Evolutionary conservation across 169 alveolate species (phyloP), one percentile per base, ranked within the genome.

Genomic region (Eimeria maxima): DNA sequence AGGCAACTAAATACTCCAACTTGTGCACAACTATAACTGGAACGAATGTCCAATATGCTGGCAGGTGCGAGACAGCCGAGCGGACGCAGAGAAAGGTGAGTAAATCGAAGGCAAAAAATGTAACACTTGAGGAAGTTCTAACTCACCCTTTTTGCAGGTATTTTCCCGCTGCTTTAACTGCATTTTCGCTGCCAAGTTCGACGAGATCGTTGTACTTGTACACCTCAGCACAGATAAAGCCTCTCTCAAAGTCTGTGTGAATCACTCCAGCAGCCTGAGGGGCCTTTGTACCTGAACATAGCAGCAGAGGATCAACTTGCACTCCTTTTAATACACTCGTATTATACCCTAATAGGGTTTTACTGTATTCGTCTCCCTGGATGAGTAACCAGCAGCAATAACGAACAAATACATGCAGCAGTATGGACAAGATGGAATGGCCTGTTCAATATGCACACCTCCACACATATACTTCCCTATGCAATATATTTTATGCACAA

Each of bases 201-300:
- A 98, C 98, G 74, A 99, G 95, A 94, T 98, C 99, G 5, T 97
- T 97, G 94, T 97, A 98, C 95, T 98, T 99, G 96, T 98, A 98
- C 24, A 99, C 99, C 96, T 99, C 99, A 33, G 99, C 99, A 95
- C 99, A 99, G 80, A 99, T 99, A 96, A 99, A 99, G 5, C 99
- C 99, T 86, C 99, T 98, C 96, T 99, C 99, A 97, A 99, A 99
- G 96, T 99, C 99, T 27, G 97, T 78, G 95, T 97, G 98, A 27
- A 97, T 97, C 80, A 97, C 97, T 2, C 98, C 98, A 3, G 98
- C 98, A 8, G 97, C 97, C 89, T 97, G 98, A 11, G 97, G 98
- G 81, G 97, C 97, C 67, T 92, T 92, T 67, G 95, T 95, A 84
- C 95, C 95, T 94, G 84, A 3, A 38, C 29, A 38, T 27, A 81